Conservation (phyloP, 176 grass and related monocot species). For the Areca catechu region DNA sequence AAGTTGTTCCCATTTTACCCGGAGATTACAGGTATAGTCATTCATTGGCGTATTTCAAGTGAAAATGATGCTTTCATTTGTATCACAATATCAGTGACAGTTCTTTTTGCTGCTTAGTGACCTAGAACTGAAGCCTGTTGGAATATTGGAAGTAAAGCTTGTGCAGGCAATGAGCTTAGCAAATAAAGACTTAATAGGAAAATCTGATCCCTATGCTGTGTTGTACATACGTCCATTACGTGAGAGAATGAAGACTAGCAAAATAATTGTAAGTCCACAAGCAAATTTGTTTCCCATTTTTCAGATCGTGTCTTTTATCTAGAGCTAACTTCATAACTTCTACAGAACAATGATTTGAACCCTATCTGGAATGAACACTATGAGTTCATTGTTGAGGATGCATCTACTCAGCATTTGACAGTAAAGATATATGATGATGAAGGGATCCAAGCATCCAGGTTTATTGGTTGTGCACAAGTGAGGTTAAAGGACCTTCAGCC, state of each 20-base stretch:
- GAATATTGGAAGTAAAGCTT: constrained; percentile 89
- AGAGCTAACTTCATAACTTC: constrained; percentile 29
- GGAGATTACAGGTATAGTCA: constrained; percentile 74
- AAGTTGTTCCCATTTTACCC: constrained; percentile 87
- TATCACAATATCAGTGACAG: constrained; percentile 11
- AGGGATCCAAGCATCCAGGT: constrained; percentile 68
- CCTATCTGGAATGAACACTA: constrained; percentile 98
- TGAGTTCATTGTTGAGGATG: constrained; percentile 88
- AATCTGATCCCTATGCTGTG: constrained; percentile 87
- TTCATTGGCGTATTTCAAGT: constrained; percentile 9
- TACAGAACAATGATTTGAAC: constrained; percentile 93
- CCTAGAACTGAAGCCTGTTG: constrained; percentile 86
- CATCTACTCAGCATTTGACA: constrained; percentile 74
- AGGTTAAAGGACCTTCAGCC: constrained; percentile 56
- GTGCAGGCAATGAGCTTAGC: constrained; percentile 80
- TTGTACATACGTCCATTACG: constrained; percentile 74
- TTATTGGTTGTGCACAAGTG: constrained; percentile 78
- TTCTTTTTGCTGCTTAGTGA: constrained; percentile 46
- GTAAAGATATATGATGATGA: constrained; percentile 90
- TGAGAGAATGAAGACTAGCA: constrained; percentile 84
- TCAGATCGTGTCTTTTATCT: constrained; percentile 1
- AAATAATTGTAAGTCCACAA: constrained; percentile 74
- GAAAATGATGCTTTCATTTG: background rate
- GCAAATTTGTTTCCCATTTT: constrained; percentile 12
- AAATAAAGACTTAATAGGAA: constrained; percentile 93